These are phyloP conservation scores for Bacterosira constricta DNA, from an alignment of 108 stramenopile genomes.

Conservation along the genomic window DNA sequence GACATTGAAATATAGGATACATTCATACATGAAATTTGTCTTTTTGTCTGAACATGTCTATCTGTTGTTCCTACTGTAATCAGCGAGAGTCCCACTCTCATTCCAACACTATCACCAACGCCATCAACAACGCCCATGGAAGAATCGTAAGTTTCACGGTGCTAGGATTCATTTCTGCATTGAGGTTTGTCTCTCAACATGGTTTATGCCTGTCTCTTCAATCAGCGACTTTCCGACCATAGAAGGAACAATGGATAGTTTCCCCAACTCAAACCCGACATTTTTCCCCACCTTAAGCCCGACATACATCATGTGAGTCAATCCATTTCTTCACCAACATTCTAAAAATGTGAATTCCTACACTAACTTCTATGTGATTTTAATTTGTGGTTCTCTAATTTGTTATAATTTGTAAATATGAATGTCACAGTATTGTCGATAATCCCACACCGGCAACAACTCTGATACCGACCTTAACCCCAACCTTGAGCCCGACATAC, in stretches of 20 bases:
- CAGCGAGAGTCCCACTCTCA: background rate
- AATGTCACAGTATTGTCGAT: too few relatives aligned
- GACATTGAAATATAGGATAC: too few relatives aligned
- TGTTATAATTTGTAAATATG: too few relatives aligned
- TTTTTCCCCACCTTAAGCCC: background rate
- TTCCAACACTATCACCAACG: background rate
- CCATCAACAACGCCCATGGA: background rate
- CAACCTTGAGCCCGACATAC: constrained; percentile 3
- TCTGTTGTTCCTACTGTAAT: background rate
- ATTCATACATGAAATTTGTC: background rate
- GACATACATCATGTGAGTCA: background rate
- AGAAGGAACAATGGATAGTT: too few relatives aligned
- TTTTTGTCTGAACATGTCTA: background rate
- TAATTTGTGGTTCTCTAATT: too few relatives aligned
- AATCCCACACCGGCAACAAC: too few relatives aligned
- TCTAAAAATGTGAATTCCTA: background rate
- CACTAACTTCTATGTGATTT: background rate
- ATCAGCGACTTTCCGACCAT: background rate
- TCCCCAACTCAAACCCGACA: too few relatives aligned
- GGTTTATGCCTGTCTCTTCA: background rate
- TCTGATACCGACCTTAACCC: background rate
- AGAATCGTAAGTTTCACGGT: too few relatives aligned
- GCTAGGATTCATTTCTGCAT: too few relatives aligned
- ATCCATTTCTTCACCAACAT: too few relatives aligned
- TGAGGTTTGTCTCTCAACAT: too few relatives aligned